phyloP scores from a whole-genome alignment of 176 grass and related monocot species.

The Oryza australiensis region DNA sequence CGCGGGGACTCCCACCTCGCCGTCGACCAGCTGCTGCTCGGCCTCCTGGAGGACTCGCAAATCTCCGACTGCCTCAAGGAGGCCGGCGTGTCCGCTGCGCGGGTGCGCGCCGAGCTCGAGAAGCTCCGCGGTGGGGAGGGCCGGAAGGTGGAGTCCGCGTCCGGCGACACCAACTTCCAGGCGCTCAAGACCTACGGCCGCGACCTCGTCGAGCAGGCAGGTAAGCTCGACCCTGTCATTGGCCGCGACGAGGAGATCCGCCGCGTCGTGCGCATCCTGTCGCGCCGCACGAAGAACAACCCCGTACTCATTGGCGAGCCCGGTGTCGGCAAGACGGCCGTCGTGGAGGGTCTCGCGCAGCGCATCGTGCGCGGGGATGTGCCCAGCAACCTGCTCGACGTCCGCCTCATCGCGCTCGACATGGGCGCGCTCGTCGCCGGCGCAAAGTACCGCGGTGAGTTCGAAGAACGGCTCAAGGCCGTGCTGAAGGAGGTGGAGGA shows the following conservation, averaged over 20 bases:
- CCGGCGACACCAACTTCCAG: constrained; percentile 70
- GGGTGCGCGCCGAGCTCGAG: constrained; percentile 55
- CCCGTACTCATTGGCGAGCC: constrained; percentile 81
- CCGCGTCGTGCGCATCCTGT: constrained; percentile 69
- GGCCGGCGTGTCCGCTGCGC: constrained; percentile 48
- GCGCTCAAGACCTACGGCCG: constrained; percentile 71
- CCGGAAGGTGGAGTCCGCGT: constrained; percentile 62
- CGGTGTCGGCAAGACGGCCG: constrained; percentile 76
- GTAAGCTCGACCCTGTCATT: constrained; percentile 74
- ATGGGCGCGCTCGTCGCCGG: constrained; percentile 86
- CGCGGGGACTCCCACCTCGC: constrained; percentile 73
- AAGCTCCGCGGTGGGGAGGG: constrained; percentile 61
- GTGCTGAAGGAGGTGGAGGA: constrained; percentile 86
- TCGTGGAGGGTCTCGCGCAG: constrained; percentile 81
- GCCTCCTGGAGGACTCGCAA: constrained; percentile 69
- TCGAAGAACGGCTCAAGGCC: constrained; percentile 77
- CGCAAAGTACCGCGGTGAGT: constrained; percentile 83
- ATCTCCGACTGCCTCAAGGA: constrained; percentile 69
- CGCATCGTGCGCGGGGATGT: constrained; percentile 73
- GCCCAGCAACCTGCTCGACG: constrained; percentile 75
- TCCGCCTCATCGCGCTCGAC: constrained; percentile 72
- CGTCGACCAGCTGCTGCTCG: constrained; percentile 70
- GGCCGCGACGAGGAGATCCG: constrained; percentile 79
- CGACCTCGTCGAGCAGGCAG: constrained; percentile 67
- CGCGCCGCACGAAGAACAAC: constrained; percentile 82